Evolutionary conservation across 768 basidiomycete species (phyloP).

Genomic region (Collybia sordida): DNA sequence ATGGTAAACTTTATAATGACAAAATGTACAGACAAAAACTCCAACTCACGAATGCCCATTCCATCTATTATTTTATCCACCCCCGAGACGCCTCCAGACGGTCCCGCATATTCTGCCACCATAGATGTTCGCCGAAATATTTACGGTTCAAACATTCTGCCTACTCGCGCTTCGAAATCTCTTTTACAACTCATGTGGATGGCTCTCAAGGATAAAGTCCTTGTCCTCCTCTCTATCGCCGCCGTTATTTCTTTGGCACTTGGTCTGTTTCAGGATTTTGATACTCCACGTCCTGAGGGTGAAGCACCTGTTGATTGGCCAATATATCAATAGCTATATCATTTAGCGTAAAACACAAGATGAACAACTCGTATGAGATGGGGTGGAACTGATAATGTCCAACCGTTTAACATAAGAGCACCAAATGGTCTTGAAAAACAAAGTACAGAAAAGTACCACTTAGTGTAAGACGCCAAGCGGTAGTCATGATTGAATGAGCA

Average conservation of each 20-base stretch:
- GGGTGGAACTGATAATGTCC: too few relatives aligned
- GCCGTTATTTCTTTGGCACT: constrained; percentile 92
- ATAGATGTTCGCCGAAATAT: constrained; percentile 62
- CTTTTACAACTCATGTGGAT: constrained; percentile 80
- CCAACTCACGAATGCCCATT: too few relatives aligned
- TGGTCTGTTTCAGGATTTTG: constrained; percentile 93
- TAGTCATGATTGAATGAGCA: too few relatives aligned
- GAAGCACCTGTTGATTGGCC: constrained; percentile 92
- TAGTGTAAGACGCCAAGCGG: too few relatives aligned
- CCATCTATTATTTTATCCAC: constrained; percentile 33
- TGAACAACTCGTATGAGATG: too few relatives aligned
- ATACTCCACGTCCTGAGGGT: constrained; percentile 52
- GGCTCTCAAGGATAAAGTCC: constrained; percentile 87
- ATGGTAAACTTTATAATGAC: too few relatives aligned
- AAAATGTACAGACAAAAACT: too few relatives aligned
- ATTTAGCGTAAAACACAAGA: too few relatives aligned
- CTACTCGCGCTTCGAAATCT: constrained; percentile 64
- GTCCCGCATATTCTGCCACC: constrained; percentile 38
- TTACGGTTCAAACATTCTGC: constrained; percentile 77
- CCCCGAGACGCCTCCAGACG: constrained; percentile 9
- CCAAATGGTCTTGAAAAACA: too few relatives aligned
- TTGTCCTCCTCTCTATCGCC: constrained; percentile 87
- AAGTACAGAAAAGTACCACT: too few relatives aligned
- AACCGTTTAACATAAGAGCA: too few relatives aligned
- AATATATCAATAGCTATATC: too few relatives aligned